Percentiles rank a stretch among this genome's conserved stretches.
These are phyloP conservation scores for Thielaviopsis ethacetica DNA, from an alignment of 2,329 filamentous ascomycete species.

Conservation along the genomic window DNA sequence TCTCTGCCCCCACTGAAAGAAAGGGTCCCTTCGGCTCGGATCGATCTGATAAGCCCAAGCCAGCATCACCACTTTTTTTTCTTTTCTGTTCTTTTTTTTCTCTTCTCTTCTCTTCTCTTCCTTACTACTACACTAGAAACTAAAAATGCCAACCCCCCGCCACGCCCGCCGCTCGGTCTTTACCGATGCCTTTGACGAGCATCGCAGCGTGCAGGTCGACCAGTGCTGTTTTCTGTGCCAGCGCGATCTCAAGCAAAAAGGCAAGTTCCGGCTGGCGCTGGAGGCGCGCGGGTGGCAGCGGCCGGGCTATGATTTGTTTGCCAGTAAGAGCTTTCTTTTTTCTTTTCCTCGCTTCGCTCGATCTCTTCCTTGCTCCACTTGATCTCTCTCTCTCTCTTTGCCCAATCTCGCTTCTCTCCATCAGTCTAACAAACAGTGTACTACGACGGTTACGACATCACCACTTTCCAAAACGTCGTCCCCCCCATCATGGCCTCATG, in stretches of 20 bases:
- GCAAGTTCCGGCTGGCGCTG: slow-evolving; percentile 7
- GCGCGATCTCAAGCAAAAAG: slow-evolving; percentile 4
- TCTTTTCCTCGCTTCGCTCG: not conserved
- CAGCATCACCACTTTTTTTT: not conserved
- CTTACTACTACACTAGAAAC: too few relatives aligned
- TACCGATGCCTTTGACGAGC: slow-evolving; percentile 9
- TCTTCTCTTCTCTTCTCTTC: too few relatives aligned
- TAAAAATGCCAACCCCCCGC: not conserved
- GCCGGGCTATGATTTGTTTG: slow-evolving; percentile 2
- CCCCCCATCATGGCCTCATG: slow-evolving; percentile 3
- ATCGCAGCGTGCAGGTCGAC: slow-evolving; percentile 10
- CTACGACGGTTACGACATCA: slow-evolving; percentile 9
- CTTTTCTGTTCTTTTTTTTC: not conserved
- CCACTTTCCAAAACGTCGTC: slow-evolving; percentile 8
- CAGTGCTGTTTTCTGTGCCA: slow-evolving; percentile 11
- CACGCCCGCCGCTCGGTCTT: slow-evolving; percentile 5
- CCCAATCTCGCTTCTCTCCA: not conserved
- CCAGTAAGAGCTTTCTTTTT: slow-evolving; percentile 1
- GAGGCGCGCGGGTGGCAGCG: slow-evolving; percentile 1
- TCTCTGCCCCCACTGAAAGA: not conserved
- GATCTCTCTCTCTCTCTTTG: too few relatives aligned
- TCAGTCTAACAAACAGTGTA: slow-evolving; percentile 7
- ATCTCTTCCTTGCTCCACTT: too few relatives aligned
- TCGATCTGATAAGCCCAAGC: not conserved
- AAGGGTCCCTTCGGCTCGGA: too few relatives aligned